Conservation (phyloP, 208 protist genomes). For the Leishmania turanica region DNA sequence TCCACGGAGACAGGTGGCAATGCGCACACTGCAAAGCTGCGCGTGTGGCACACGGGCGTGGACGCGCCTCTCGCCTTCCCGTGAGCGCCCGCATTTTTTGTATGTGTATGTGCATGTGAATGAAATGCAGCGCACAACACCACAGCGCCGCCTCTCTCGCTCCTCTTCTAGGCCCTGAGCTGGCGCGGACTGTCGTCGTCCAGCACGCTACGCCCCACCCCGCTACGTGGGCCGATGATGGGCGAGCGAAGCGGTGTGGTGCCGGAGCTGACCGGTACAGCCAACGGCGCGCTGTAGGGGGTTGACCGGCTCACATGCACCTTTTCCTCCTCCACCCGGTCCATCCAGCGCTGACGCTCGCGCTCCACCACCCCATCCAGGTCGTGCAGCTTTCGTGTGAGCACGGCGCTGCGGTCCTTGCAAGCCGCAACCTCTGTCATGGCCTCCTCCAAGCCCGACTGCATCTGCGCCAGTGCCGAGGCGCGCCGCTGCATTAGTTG, state of each 20-base stretch:
- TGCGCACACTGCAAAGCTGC: background rate
- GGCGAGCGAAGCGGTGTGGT: slow-evolving; percentile 29
- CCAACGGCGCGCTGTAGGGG: slow-evolving; percentile 20
- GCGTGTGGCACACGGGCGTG: background rate
- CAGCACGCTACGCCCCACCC: slow-evolving; percentile 15
- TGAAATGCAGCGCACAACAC: background rate
- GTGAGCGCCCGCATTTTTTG: background rate
- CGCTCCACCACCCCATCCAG: slow-evolving; percentile 69
- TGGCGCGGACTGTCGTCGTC: slow-evolving; percentile 20
- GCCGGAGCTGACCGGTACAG: slow-evolving; percentile 17
- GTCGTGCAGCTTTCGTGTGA: slow-evolving; percentile 66
- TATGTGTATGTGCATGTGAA: background rate
- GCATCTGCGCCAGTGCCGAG: slow-evolving; percentile 65
- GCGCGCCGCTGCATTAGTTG: slow-evolving; percentile 74
- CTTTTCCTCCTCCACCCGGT: slow-evolving; percentile 74
- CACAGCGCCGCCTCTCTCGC: background rate
- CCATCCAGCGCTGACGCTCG: slow-evolving; percentile 64
- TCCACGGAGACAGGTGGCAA: background rate
- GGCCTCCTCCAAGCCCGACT: slow-evolving; percentile 60
- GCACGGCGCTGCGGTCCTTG: slow-evolving; percentile 63
- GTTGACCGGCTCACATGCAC: slow-evolving; percentile 42
- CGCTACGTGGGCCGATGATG: slow-evolving; percentile 8
- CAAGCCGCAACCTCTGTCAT: slow-evolving; percentile 60
- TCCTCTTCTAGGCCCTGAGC: slow-evolving; percentile 16
- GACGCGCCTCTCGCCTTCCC: background rate